A percentile compares a stretch with the other conserved stretches of the same genome.
phyloP scores from a whole-genome alignment of 768 basidiomycete species.

The Psilocybe sp. region DNA sequence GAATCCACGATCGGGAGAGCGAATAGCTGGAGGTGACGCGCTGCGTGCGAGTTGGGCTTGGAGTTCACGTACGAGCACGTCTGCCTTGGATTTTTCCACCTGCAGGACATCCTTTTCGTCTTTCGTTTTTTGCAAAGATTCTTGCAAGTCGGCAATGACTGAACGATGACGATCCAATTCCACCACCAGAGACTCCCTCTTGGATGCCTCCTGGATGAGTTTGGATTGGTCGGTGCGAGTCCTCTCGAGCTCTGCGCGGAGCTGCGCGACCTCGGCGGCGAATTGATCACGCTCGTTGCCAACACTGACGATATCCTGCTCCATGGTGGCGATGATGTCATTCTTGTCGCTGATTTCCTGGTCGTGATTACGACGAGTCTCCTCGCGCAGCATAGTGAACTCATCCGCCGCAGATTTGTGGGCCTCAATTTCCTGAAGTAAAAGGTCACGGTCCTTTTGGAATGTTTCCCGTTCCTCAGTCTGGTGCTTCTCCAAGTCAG shows the following conservation, averaged over 20 bases:
- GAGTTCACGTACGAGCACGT: slow-evolving; percentile 69
- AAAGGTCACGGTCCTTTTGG: slow-evolving; percentile 44
- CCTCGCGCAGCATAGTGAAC: slow-evolving; percentile 44
- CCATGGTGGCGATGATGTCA: slow-evolving; percentile 40
- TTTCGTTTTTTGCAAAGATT: slow-evolving; percentile 72
- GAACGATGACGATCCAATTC: slow-evolving; percentile 80
- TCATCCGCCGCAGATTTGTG: slow-evolving; percentile 52
- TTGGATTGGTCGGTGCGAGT: slow-evolving; percentile 58
- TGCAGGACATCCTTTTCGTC: slow-evolving; percentile 81
- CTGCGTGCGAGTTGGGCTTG: slow-evolving; percentile 70
- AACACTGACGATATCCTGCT: slow-evolving; percentile 46
- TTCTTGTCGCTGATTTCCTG: slow-evolving; percentile 50
- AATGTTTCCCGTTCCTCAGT: slow-evolving; percentile 44
- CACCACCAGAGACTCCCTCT: slow-evolving; percentile 67
- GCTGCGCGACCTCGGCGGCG: slow-evolving; percentile 42
- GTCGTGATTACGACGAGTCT: slow-evolving; percentile 41
- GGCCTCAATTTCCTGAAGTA: slow-evolving; percentile 58
- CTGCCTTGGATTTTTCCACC: slow-evolving; percentile 67
- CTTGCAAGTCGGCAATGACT: slow-evolving; percentile 72
- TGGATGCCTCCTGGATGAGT: slow-evolving; percentile 69
- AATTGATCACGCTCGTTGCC: slow-evolving; percentile 44
- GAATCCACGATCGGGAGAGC: slow-evolving; percentile 56
- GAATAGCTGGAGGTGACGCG: slow-evolving; percentile 53
- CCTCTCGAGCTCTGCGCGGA: slow-evolving; percentile 58
- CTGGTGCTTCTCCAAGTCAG: slow-evolving; percentile 50